Evolutionary conservation across 2,329 filamentous ascomycete species (phyloP).

Genomic region (Anthostomella pinea): DNA sequence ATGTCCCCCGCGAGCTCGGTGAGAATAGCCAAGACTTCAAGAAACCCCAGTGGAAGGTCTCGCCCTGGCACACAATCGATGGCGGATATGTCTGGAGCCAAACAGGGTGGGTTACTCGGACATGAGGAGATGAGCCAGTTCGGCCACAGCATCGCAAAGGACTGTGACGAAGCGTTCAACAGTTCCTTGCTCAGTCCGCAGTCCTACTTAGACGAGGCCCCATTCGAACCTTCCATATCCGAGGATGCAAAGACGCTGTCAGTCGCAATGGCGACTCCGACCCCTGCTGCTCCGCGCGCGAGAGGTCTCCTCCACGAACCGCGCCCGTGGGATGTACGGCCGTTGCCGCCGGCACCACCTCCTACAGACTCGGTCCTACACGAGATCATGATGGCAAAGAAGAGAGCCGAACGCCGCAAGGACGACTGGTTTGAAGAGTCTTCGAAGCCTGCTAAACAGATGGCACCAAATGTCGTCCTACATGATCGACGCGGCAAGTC

Average conservation of each 20-base stretch:
- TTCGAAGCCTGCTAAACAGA: conserved; percentile 13
- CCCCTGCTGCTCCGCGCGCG: too few species aligned
- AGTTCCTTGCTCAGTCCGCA: conserved; percentile 46
- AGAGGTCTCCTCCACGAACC: conserved; percentile 9
- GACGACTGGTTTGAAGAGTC: conserved; percentile 6
- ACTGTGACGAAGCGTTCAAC: conserved; percentile 91
- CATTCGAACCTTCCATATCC: conserved; percentile 10
- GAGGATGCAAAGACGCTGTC: conserved; percentile 6
- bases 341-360: conserved; percentile 49
- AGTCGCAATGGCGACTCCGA: conserved; percentile 13
- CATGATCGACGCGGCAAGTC: conserved; percentile 9
- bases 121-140: conserved; percentile 81
- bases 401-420: conserved; percentile 8
- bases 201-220: conserved; percentile 11
- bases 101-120: conserved; percentile 32
- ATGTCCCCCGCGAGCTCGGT: conserved; percentile 20
- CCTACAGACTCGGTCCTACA: conserved; percentile 26
- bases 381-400: conserved; percentile 23
- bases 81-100: conserved; percentile 20
- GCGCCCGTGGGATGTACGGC: conserved; percentile 44
- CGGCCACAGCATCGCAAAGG: conserved; percentile 80
- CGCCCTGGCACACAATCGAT: conserved; percentile 21
- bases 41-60: conserved; percentile 8
- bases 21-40: conserved; percentile 15
- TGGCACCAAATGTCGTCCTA: conserved; percentile 18